These are phyloP conservation scores for Xerocomellus dryophilus DNA, from an alignment of 768 basidiomycete species.

Conservation along the genomic window DNA sequence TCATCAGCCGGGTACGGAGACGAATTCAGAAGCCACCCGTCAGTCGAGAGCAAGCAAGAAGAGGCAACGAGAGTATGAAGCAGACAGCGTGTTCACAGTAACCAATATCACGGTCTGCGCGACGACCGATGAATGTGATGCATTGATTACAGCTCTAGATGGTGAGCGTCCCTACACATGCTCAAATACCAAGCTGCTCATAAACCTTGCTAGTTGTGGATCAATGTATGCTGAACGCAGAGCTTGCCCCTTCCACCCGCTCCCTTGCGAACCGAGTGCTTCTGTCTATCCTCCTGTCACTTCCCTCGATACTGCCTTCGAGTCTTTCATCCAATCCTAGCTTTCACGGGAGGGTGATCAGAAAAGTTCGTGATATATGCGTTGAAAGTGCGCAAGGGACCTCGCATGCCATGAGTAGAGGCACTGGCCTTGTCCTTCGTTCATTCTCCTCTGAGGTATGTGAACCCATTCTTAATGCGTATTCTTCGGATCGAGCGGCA, in stretches of 20 bases:
- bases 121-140: conserved; percentile 48
- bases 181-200: background rate
- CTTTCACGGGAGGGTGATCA: conserved; percentile 45
- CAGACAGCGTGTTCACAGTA: conserved; percentile 65
- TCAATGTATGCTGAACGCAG: conserved; percentile 46
- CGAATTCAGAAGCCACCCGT: conserved; percentile 17
- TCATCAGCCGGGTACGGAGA: conserved; percentile 33
- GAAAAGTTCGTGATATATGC: conserved; percentile 47
- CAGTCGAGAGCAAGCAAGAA: conserved; percentile 61
- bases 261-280: conserved; percentile 60
- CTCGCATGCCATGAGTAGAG: conserved; percentile 57
- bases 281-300: conserved; percentile 52
- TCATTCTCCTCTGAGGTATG: conserved; percentile 37
- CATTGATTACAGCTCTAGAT: conserved; percentile 52
- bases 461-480: background rate
- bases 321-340: conserved; percentile 50
- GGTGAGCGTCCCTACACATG: conserved; percentile 40
- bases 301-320: conserved; percentile 55
- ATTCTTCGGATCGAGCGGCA: background rate
- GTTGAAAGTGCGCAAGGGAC: conserved; percentile 52
- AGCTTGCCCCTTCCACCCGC: conserved; percentile 49
- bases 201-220: conserved; percentile 44
- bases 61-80: conserved; percentile 66
- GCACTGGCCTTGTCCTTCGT: conserved; percentile 53
- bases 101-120: conserved; percentile 47